Base-by-base conservation (phyloP, 441 rosid genomes). In the Pelargonium australe region DNA sequence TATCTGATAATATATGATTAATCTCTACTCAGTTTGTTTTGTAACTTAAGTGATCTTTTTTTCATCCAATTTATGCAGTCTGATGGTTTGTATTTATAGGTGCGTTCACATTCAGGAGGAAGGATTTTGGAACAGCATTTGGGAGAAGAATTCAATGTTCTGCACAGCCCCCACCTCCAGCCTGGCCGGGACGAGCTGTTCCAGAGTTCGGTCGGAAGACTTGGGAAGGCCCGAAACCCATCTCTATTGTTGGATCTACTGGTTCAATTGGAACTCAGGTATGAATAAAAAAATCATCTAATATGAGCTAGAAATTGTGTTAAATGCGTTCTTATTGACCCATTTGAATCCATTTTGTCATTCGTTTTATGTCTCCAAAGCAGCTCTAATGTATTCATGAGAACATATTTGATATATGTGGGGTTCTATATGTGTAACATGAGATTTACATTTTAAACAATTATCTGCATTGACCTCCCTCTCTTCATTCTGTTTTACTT, bases 201-300 rank as follows among this genome's bases (percentile, higher is more conserved):
- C 85, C 83, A 0, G 96, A 91, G 73, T 14, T 7, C 1, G 89
- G 82, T 68, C 84, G 81, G 45, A 86, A 73, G 80, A 82, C 84
- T 68, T 87, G 93, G 92, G 92, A 87, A 68, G 95, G 96, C 69
- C 95, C 96, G 0, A 94, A 91, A 73, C 96, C 95, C 11, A 83
- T 94, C 64, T 91, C 97, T 3, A 75, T 94, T 43, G 81, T 94
- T 76, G 98, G 98, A 68, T 94, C 98, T 20, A 94, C 97, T 70
- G 97, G 97, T 78, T 94, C 98, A 40, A 88, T 94, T 71, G 95
- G 98, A 67, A 94, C 98, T 69, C 98, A 94, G 95, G 97, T 93
- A 53, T 19, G 14, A 40, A 55, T 57, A 4, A 12, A 14, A 49
- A 45, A 7, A 45, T 64, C 71, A 49, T 28, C 55, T 0, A 47